phyloP scores from a whole-genome alignment of 208 protist genomes.

The Eutreptiella sp. region DNA sequence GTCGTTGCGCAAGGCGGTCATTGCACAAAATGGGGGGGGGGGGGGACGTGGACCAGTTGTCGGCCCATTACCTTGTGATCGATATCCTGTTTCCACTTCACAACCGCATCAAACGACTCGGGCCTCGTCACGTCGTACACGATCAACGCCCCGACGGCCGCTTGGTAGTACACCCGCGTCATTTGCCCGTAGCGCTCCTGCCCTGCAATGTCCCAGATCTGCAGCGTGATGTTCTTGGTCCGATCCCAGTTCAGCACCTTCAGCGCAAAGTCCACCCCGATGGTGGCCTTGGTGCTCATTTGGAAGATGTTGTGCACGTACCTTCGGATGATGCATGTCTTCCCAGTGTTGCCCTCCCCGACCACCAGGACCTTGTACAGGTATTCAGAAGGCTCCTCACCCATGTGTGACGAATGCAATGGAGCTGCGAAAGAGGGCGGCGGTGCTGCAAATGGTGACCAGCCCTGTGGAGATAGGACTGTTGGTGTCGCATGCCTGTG shows the following conservation, averaged over 20 bases:
- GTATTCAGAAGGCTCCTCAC: no score
- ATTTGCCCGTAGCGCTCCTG: conserved; percentile 51
- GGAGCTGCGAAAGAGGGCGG: no score
- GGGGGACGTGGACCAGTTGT: no score
- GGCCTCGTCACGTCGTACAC: conserved; percentile 47
- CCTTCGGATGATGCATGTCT: conserved; percentile 72
- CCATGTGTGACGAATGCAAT: no score
- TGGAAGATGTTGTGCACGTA: conserved; percentile 77
- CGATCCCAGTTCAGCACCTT: conserved; percentile 46
- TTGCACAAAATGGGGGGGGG: no score
- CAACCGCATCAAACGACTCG: conserved; percentile 45
- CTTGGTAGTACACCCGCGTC: conserved; percentile 56
- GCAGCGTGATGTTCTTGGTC: conserved; percentile 42
- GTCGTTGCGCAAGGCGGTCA: no score
- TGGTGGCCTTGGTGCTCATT: conserved; percentile 59
- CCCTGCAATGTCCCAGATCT: conserved; percentile 38
- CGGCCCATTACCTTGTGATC: conserved; percentile 46
- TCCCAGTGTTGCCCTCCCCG: conserved; percentile 71
- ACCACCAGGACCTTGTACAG: conserved; percentile 52
- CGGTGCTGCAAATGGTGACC: no score
- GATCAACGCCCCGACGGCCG: conserved; percentile 49
- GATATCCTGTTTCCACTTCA: conserved; percentile 56
- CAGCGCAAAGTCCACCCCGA: conserved; percentile 60
- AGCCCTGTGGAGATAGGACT: no score
- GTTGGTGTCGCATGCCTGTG: no score